phyloP scores from a whole-genome alignment of 306 rosid genomes.

The Boehmeria nivea region DNA sequence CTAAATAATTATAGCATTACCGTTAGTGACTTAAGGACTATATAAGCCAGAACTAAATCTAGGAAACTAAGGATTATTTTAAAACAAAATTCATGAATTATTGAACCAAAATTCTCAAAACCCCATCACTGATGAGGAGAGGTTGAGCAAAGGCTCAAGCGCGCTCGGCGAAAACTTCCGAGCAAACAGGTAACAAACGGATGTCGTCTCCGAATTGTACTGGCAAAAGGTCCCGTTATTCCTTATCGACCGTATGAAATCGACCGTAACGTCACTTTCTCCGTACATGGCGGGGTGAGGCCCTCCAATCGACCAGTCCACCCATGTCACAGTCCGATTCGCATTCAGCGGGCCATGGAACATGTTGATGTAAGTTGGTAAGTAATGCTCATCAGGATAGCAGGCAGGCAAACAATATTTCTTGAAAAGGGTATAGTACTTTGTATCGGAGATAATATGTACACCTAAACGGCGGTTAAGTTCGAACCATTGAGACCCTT shows the following conservation, averaged over 20 bases:
- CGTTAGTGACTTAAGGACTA: no score
- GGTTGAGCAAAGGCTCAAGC: slow-evolving; percentile 58
- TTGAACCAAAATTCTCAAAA: slow-evolving; percentile 35
- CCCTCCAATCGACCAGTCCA: slow-evolving; percentile 81
- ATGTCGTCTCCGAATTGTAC: slow-evolving; percentile 65
- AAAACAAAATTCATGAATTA: not conserved
- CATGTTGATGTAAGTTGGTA: slow-evolving; percentile 82
- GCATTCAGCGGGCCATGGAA: slow-evolving; percentile 64
- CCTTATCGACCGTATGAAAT: slow-evolving; percentile 55
- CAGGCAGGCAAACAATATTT: slow-evolving; percentile 87
- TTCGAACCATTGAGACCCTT: slow-evolving; percentile 94
- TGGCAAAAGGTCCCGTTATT: slow-evolving; percentile 56
- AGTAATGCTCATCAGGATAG: slow-evolving; percentile 89
- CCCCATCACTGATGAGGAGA: slow-evolving; percentile 54
- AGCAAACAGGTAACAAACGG: slow-evolving; percentile 81
- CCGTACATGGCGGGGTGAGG: slow-evolving; percentile 80
- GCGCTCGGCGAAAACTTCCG: slow-evolving; percentile 71
- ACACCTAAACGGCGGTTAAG: slow-evolving; percentile 54
- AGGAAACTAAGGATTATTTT: not conserved
- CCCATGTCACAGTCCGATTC: slow-evolving; percentile 85
- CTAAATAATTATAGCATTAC: no score
- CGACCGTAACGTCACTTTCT: slow-evolving; percentile 43
- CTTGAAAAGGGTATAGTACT: slow-evolving; percentile 53
- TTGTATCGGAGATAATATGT: slow-evolving; percentile 47
- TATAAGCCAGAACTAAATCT: not conserved